These are phyloP conservation scores for Hypoxylon crocopeplum DNA, from an alignment of 495 filamentous ascomycete genomes.

Conservation along the genomic window DNA sequence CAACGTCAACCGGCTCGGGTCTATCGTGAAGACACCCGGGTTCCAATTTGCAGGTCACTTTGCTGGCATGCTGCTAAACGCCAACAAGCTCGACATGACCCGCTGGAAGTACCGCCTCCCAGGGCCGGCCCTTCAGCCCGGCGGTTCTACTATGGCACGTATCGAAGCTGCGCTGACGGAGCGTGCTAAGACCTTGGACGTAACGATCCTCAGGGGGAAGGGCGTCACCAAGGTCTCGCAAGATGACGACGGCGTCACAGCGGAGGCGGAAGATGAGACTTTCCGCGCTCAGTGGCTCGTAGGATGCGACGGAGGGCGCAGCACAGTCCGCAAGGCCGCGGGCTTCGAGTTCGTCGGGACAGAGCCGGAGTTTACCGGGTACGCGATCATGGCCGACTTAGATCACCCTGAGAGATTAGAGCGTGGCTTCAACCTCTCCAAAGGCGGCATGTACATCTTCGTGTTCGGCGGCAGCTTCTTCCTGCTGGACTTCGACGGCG, in stretches of 20 bases:
- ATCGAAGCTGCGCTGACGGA: conserved; percentile 33
- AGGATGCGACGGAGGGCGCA: conserved; percentile 46
- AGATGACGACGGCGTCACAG: conserved; percentile 24
- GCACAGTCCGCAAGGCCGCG: conserved; percentile 37
- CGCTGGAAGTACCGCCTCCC: conserved; percentile 40
- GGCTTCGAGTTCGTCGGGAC: conserved; percentile 40
- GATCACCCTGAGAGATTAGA: conserved; percentile 32
- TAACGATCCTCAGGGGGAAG: conserved; percentile 35
- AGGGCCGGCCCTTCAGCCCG: conserved; percentile 23
- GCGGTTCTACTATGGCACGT: conserved; percentile 5
- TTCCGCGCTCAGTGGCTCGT: conserved; percentile 39
- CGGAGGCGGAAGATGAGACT: conserved; percentile 18
- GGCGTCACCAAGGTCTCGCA: conserved; percentile 23
- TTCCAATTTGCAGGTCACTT: conserved; percentile 43
- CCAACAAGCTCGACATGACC: conserved; percentile 35
- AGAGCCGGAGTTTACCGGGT: conserved; percentile 29
- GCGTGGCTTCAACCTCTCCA: conserved; percentile 30
- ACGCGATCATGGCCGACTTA: conserved; percentile 33
- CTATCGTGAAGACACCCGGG: background rate
- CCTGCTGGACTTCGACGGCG: conserved; percentile 43
- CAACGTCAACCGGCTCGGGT: background rate
- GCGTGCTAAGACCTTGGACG: conserved; percentile 38
- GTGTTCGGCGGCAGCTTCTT: conserved; percentile 1
- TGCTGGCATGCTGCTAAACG: conserved; percentile 38
- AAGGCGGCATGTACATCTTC: conserved; percentile 32